Percentiles rank a stretch among this genome's conserved stretches.
Conservation (phyloP, 352 stramenopile species). For the Salisapilia sapeloensis region DNA sequence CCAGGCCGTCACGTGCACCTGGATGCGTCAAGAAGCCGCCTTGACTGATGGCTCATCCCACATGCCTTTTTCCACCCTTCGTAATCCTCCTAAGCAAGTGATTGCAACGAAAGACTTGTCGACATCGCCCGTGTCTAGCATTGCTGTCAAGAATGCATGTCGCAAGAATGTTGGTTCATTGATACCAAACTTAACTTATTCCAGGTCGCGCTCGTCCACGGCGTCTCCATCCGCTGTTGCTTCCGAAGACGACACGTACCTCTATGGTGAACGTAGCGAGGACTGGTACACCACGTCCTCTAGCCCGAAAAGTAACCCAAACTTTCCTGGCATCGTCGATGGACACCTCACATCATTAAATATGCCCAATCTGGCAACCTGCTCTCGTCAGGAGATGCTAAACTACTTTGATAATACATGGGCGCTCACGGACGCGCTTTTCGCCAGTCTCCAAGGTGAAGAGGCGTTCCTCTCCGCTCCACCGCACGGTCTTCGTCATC, state of each 20-base stretch:
- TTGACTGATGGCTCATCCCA: too few relatives aligned
- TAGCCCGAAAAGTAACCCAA: slow-evolving; percentile 30
- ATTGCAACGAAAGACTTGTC: too few relatives aligned
- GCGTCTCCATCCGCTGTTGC: slow-evolving; percentile 8
- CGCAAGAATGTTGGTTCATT: too few relatives aligned
- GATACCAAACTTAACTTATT: too few relatives aligned
- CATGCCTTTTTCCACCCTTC: too few relatives aligned
- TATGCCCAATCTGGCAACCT: slow-evolving; percentile 75
- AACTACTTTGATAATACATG: slow-evolving; percentile 94
- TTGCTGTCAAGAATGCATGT: too few relatives aligned
- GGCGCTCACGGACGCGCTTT: slow-evolving; percentile 88
- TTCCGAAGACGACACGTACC: slow-evolving; percentile 18
- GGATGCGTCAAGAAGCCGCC: too few relatives aligned
- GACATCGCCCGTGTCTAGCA: too few relatives aligned
- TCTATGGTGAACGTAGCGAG: slow-evolving; percentile 39
- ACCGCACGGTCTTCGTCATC: slow-evolving; percentile 88
- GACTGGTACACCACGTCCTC: slow-evolving; percentile 60
- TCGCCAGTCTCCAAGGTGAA: slow-evolving; percentile 82
- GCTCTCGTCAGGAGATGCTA: slow-evolving; percentile 75
- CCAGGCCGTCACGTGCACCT: slow-evolving; percentile 1
- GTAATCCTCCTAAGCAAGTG: too few relatives aligned
- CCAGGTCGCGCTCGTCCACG: too few relatives aligned
- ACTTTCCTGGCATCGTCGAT: slow-evolving; percentile 30
- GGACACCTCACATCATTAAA: slow-evolving; percentile 30
- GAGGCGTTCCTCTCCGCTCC: slow-evolving; percentile 83